A percentile compares a stretch with the other conserved stretches of the same genome.
phyloP scores from a whole-genome alignment of 139 green algal genomes.

The Penium margaritaceum region DNA sequence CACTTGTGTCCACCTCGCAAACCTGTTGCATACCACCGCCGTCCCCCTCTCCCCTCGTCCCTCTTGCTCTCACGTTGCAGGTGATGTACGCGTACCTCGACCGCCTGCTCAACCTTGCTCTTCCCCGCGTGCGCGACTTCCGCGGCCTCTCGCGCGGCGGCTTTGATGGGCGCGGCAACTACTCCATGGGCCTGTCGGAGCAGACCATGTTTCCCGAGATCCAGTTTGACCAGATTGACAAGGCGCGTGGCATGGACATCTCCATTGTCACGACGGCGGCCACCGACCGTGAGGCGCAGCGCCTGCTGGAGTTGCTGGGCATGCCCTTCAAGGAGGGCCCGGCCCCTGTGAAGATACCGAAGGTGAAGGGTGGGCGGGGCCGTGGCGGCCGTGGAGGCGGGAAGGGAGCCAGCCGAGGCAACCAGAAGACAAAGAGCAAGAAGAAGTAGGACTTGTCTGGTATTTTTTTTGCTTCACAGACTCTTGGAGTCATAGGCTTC shows the following conservation, averaged over 20 bases:
- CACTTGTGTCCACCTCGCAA: too few relatives aligned
- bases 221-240: conserved; percentile 38
- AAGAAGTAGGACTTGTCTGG: too few relatives aligned
- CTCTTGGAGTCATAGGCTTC: too few relatives aligned
- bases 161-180: conserved; percentile 41
- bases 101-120: conserved; percentile 27
- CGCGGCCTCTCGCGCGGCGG: conserved; percentile 31
- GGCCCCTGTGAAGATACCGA: background rate
- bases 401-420: too few relatives aligned
- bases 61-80: background rate
- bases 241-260: conserved; percentile 40
- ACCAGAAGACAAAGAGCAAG: conserved; percentile 11
- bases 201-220: conserved; percentile 42
- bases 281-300: conserved; percentile 21
- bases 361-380: background rate
- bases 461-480: too few relatives aligned
- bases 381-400: background rate
- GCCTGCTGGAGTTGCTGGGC: conserved; percentile 10
- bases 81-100: conserved; percentile 36
- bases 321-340: conserved; percentile 26
- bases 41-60: background rate
- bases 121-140: conserved; percentile 38
- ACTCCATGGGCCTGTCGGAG: conserved; percentile 22
- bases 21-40: too few relatives aligned
- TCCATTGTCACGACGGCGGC: conserved; percentile 33